Conservation (phyloP, 2,329 filamentous ascomycete genomes). For the Sporothrix brasiliensis region DNA sequence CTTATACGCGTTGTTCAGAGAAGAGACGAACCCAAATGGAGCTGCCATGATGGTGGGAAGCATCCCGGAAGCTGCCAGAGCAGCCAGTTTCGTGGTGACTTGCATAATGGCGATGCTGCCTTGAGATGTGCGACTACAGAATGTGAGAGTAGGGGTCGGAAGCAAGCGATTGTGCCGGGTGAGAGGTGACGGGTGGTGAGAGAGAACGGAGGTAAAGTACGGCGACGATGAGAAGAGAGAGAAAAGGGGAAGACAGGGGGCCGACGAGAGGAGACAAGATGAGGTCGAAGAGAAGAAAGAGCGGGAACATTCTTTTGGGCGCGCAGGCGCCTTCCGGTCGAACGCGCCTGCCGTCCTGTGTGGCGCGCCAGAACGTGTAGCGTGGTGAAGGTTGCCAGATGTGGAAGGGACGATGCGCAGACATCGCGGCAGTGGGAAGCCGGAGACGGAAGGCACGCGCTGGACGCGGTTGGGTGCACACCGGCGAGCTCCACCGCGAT, state of each 20-base stretch:
- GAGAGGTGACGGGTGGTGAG: background rate
- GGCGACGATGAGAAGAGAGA: background rate
- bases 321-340: background rate
- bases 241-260: background rate
- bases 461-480: background rate
- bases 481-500: background rate
- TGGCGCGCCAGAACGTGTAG: background rate
- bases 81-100: background rate
- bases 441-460: conserved; percentile 22
- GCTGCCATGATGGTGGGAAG: background rate
- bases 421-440: background rate
- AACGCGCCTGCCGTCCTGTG: background rate
- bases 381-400: conserved; percentile 1
- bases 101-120: conserved; percentile 21
- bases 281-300: no score
- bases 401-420: conserved; percentile 12
- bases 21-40: conserved; percentile 18
- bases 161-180: background rate
- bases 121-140: background rate
- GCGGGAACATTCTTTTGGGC: background rate
- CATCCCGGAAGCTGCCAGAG: background rate
- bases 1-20: background rate
- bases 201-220: background rate
- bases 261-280: background rate
- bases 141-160: background rate